Evolutionary conservation across 1,139 yeast genomes (phyloP).

Genomic region (Tardiomyces depauwii): DNA sequence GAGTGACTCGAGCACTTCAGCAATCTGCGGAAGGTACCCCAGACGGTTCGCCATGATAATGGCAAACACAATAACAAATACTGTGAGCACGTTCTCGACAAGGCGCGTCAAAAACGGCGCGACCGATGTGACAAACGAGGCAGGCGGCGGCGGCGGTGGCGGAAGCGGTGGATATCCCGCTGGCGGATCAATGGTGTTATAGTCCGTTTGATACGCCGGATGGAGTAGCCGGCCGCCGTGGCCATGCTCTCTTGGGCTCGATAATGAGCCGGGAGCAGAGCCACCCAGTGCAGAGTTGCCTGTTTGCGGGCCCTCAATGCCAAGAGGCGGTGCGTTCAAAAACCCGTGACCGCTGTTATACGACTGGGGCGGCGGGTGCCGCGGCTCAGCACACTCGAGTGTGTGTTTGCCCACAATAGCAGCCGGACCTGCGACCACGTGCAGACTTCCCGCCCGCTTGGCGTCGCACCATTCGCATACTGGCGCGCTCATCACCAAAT

Average conservation of each 20-base stretch:
- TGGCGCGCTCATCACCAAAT: slow-evolving; percentile 73
- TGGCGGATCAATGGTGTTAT: neutral
- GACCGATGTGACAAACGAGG: slow-evolving; percentile 8
- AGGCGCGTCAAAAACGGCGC: slow-evolving; percentile 20
- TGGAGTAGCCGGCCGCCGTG: neutral
- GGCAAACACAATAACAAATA: slow-evolving; percentile 27
- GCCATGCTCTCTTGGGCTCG: neutral
- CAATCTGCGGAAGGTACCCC: slow-evolving; percentile 31
- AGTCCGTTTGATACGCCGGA: neutral
- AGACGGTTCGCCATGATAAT: slow-evolving; percentile 28
- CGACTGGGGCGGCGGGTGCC: neutral
- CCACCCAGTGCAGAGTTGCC: neutral
- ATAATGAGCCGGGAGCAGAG: neutral
- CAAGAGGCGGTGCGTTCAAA: neutral
- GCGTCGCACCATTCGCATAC: slow-evolving; percentile 24
- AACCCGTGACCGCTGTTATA: neutral
- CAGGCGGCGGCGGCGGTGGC: slow-evolving; percentile 8
- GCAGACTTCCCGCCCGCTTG: neutral
- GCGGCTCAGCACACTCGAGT: neutral
- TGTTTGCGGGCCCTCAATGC: neutral
- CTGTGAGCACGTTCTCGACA: slow-evolving; percentile 40
- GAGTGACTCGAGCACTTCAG: slow-evolving; percentile 11
- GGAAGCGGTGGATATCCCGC: slow-evolving; percentile 5
- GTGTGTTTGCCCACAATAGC: neutral
- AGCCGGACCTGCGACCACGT: neutral